Evolutionary conservation across 371 early-diverging fungal species (phyloP), one percentile per base, ranked within the genome.

Genomic region (Batkoa obscura): DNA sequence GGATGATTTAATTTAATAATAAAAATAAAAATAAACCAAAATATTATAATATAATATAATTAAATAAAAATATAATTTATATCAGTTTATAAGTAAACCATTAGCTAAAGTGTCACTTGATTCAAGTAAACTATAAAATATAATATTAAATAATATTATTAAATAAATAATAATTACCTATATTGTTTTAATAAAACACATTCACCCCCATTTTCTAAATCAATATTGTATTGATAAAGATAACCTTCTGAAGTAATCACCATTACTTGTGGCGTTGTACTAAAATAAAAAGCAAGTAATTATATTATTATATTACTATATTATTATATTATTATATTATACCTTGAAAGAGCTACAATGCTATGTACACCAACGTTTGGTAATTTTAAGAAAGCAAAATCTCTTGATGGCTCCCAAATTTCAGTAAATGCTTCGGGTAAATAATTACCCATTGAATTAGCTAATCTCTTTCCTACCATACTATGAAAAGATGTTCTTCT

Each of bases 371-470:
- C 82, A n/a, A 79, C 71, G 50, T 73, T 71, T 13, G 93, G 92
- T 23, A 94, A 67, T 62, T 90, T 92, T 13, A 90, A 73, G 41
- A 78, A 82, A 1, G 94, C 94, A 69, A 93, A 94, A 66, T 96
- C 92, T 13, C 97, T 75, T 39, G 85, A 69, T 5, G 94, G 94
- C 61, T 95, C 95, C 86, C 84, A 91, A 63, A 93, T 88, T 58
- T 91, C 91, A 1, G 89, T 83, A 2, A 95, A 65, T 56, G 74
- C 71, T 46, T 85, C 86, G 10, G 96, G 96, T 42, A 94, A 71
- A 57, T 84, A 82, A 39, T 81, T 80, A 33, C 87, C 83, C 6
- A 88, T 81, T 56, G 80, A 82, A 12, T 81, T 84, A 4, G 84
- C 85, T 38, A 86, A 55, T 58, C 75, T 79, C 57, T 63, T 72